A percentile compares a stretch with the other conserved stretches of the same genome.
Evolutionary conservation across 768 basidiomycete genomes (phyloP).

Genomic region (Panaeolus cyanescens): DNA sequence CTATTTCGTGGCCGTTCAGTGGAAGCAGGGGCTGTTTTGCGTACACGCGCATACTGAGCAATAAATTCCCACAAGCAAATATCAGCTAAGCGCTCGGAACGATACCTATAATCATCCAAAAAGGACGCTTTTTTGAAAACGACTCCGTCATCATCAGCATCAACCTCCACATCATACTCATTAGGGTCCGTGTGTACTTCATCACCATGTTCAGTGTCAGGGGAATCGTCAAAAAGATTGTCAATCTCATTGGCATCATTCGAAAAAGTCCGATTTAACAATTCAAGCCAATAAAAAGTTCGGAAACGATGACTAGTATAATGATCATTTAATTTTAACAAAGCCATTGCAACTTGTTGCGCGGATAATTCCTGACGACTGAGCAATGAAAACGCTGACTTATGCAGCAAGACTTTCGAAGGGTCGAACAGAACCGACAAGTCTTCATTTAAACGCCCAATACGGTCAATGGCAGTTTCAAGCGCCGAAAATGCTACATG

Average conservation of each 20-base stretch:
- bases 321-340: constrained; percentile 34
- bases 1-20: no score
- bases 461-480: neutral
- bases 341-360: constrained; percentile 35
- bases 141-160: no score
- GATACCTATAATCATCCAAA: no score
- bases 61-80: no score
- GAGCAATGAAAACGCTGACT: no score
- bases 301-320: constrained; percentile 36
- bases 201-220: neutral
- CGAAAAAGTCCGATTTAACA: constrained; percentile 9
- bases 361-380: constrained; percentile 35
- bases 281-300: constrained; percentile 40
- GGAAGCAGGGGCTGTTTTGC: no score
- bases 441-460: no score
- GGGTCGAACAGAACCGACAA: constrained; percentile 9
- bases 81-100: no score
- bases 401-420: neutral
- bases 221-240: neutral
- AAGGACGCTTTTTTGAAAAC: no score
- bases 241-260: neutral
- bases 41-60: no score
- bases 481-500: neutral
- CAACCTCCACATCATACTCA: no score
- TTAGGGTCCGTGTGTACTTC: no score